A percentile compares a stretch with the other conserved stretches of the same genome.
Conservation (phyloP, 192 early-diverging fungal genomes). For the Gryganskiella cystojenkinii region DNA sequence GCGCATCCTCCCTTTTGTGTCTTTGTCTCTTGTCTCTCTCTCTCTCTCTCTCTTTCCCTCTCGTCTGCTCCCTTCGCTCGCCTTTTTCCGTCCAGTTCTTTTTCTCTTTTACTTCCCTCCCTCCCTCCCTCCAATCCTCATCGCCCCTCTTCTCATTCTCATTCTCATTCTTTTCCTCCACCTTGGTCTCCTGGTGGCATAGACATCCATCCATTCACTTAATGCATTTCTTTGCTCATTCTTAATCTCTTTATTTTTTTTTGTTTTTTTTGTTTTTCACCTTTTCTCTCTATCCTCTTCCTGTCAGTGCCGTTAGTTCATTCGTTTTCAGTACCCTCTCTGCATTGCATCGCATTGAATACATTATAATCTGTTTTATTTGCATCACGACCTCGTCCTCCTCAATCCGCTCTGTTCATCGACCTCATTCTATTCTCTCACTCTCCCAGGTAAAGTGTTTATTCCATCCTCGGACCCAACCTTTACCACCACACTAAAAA, state of each 20-base stretch:
- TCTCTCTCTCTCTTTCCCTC: neutral
- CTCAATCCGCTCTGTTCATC: neutral
- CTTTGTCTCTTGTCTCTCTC: neutral
- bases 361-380: neutral
- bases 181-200: no score
- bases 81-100: neutral
- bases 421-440: neutral
- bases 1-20: neutral
- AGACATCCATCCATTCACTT: no score
- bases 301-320: no score
- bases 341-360: neutral
- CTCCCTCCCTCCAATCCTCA: neutral
- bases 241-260: no score
- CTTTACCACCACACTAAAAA: no score
- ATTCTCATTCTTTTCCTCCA: no score
- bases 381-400: neutral
- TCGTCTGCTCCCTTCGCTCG: neutral
- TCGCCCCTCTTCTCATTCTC: neutral
- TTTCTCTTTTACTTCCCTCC: neutral
- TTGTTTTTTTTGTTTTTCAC: no score
- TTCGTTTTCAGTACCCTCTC: no score
- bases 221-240: no score
- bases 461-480: no score
- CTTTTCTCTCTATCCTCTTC: neutral
- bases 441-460: no score